A percentile compares a stretch with the other conserved stretches of the same genome.
phyloP scores from a whole-genome alignment of 31 red algal species.

The Odonthalia washingtoniensis region DNA sequence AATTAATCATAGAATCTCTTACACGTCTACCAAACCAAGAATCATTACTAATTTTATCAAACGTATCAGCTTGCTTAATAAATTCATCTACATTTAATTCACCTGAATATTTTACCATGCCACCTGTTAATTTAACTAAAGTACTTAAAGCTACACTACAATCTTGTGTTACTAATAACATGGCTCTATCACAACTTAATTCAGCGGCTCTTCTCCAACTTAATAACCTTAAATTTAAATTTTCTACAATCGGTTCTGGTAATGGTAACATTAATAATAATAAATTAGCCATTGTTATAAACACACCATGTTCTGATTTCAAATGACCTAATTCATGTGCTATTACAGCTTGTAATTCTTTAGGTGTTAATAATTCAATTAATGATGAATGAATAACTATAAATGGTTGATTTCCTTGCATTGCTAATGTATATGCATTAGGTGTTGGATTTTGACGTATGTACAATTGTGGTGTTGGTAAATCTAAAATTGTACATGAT shows the following conservation, averaged over 20 bases:
- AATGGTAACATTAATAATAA: constrained; percentile 70
- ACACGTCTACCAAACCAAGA: constrained; percentile 46
- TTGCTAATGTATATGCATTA: constrained; percentile 97
- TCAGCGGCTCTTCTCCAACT: constrained; percentile 90
- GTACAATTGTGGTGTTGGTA: constrained; percentile 87
- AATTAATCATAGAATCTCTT: constrained; percentile 53
- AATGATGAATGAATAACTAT: constrained; percentile 95
- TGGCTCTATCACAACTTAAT: constrained; percentile 93
- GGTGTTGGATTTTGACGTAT: constrained; percentile 82
- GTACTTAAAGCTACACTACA: constrained; percentile 59
- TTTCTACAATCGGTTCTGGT: constrained; percentile 51
- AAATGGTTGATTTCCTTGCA: constrained; percentile 88
- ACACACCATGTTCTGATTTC: constrained; percentile 95
- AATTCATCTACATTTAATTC: constrained; percentile 76
- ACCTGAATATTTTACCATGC: constrained; percentile 54
- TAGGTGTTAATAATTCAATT: constrained; percentile 80
- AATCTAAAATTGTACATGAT: constrained; percentile 78
- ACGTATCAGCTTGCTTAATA: constrained; percentile 66
- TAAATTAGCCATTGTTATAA: constrained; percentile 88
- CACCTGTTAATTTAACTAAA: constrained; percentile 93
- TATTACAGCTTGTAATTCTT: constrained; percentile 89
- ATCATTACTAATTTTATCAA: constrained; percentile 56
- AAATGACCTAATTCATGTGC: constrained; percentile 98
- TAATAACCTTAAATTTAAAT: constrained; percentile 53
- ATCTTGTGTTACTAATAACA: constrained; percentile 92